Evolutionary conservation across 371 early-diverging fungal genomes (phyloP).

Genomic region (Mitosporidium daphniae): DNA sequence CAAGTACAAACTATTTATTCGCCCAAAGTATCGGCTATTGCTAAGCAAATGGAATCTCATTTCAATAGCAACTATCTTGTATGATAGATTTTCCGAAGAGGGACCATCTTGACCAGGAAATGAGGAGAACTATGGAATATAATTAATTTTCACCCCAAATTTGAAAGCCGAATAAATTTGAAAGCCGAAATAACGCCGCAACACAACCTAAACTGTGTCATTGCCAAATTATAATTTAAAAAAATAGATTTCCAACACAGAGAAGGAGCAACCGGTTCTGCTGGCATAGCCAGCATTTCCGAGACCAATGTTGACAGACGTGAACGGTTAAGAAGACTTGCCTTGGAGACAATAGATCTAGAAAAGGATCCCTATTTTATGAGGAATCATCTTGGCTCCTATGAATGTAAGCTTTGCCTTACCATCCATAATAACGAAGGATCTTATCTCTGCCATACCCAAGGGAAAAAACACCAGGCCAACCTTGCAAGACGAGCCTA

Average conservation of each 20-base stretch:
- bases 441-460: slow-evolving; percentile 74
- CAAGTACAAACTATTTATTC: too few species aligned
- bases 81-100: too few species aligned
- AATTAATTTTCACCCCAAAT: too few species aligned
- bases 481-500: slow-evolving; percentile 67
- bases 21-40: too few species aligned
- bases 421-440: slow-evolving; percentile 81
- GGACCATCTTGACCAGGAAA: too few species aligned
- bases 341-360: slow-evolving; percentile 75
- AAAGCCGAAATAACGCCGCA: too few species aligned
- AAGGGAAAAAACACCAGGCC: slow-evolving; percentile 87
- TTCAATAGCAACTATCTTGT: too few species aligned
- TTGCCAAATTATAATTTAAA: too few species aligned
- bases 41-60: too few species aligned
- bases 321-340: slow-evolving; percentile 66
- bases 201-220: too few species aligned
- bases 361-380: slow-evolving; percentile 52
- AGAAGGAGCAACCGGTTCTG: slow-evolving; percentile 52
- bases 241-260: not conserved
- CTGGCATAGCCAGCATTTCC: slow-evolving; percentile 36
- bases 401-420: slow-evolving; percentile 64
- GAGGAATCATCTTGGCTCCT: slow-evolving; percentile 63
- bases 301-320: slow-evolving; percentile 63
- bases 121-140: too few species aligned
- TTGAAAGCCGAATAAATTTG: too few species aligned